Base-by-base conservation (phyloP, 768 basidiomycete species). In the Imleria badia region DNA sequence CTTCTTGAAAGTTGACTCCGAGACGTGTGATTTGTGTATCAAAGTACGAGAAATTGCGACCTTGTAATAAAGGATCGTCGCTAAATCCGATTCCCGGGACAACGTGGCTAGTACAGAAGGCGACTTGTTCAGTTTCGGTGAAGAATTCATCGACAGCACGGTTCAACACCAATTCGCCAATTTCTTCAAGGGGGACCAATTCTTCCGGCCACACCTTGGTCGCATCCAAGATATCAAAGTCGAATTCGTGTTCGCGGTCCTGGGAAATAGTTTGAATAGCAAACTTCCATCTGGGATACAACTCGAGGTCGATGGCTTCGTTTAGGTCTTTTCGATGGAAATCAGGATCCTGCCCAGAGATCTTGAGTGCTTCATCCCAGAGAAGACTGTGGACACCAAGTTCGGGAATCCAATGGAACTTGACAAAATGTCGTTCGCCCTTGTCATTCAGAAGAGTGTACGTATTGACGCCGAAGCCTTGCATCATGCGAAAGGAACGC, bases 361-460 rank as follows among this genome's bases (percentile, higher is more conserved):
- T 80, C 67, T 94, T 94, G 56, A 95, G 75, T 1, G 89, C 89
- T 61, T 97, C 94, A 58, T 96, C 93, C 92, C 94, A 96, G 6
- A 88, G 75, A 15, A 95, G 73, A 53, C 84, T 87, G 66, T 94
- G 89, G 2, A 89, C 88, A 20, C 92, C 92, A 15, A 94, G 79
- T 69, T 92, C 81, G 17, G 92, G 83, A 36, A 81, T 82, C 76
- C 83, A 89, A 69, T 94, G 90, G 68, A 93, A 94, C 69, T 94
- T 95, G 72, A 94, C 92, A 61, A 95, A 95, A 51, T 80, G 78
- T 1, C 84, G 80, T 62, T 91, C 78, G 41, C 85, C 85, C 26
- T 80, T 66, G 0, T 72, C 75, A 61, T 91, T 91, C 52, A 89
- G 62, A 30, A 94, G 77, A 3, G 88, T 85, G 69, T 79, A 95